These are phyloP conservation scores for Acacia pycnantha DNA, from an alignment of 331 rosid genomes.

Conservation along the genomic window DNA sequence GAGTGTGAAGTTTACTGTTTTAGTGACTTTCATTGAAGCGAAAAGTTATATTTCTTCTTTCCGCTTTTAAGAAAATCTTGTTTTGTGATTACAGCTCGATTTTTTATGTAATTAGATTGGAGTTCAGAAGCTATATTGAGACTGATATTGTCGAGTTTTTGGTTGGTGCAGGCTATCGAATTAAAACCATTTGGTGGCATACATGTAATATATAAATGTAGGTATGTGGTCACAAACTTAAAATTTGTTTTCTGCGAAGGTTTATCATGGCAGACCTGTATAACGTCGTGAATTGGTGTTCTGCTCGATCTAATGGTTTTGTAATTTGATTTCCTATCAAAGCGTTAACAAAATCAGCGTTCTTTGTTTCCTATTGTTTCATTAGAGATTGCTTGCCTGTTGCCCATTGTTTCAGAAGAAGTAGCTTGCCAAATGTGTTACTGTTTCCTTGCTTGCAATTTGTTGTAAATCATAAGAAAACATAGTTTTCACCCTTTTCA, in stretches of 20 bases:
- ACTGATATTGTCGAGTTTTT: constrained; percentile 2
- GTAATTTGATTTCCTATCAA: neutral
- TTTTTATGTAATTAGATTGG: neutral
- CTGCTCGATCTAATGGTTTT: neutral
- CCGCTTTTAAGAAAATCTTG: neutral
- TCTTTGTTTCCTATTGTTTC: neutral
- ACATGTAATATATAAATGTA: constrained; percentile 60
- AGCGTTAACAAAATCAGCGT: neutral
- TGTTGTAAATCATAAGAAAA: neutral
- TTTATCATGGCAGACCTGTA: neutral
- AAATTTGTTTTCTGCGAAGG: neutral
- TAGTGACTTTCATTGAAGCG: neutral
- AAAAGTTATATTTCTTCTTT: neutral
- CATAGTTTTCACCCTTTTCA: neutral
- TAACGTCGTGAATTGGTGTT: neutral
- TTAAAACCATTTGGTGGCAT: constrained; percentile 75
- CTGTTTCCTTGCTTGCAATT: neutral
- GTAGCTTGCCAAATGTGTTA: neutral
- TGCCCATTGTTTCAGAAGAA: neutral
- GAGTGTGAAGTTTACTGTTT: constrained; percentile 3
- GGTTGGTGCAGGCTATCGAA: constrained; percentile 69
- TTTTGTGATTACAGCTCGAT: neutral
- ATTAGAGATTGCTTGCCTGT: neutral
- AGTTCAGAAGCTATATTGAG: neutral
- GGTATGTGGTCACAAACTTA: constrained; percentile 39